Evolutionary conservation across 768 basidiomycete species (phyloP).

Genomic region (Lactarius psammicola): DNA sequence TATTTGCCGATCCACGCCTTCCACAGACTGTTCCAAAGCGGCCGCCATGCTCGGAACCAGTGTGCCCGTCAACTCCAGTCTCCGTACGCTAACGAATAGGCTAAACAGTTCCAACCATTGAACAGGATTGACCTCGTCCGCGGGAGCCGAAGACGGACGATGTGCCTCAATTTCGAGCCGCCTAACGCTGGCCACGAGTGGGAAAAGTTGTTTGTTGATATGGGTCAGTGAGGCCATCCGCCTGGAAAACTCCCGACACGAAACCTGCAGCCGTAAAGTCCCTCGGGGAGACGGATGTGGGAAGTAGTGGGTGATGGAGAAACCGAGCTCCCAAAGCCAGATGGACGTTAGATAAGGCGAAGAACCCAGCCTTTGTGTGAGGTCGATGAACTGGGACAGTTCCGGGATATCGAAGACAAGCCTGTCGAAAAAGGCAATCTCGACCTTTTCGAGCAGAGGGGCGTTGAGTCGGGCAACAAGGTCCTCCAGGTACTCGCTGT

Average conservation of each 20-base stretch:
- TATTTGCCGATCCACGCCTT: not conserved
- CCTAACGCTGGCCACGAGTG: not conserved
- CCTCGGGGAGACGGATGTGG: not conserved
- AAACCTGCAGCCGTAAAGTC: not conserved
- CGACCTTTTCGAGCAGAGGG: conserved; percentile 7
- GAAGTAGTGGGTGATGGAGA: conserved; percentile 14
- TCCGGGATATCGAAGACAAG: conserved; percentile 9
- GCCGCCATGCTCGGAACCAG: conserved; percentile 2
- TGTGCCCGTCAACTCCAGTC: conserved; percentile 8
- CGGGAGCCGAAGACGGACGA: not conserved
- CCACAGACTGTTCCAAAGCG: not conserved
- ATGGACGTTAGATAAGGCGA: conserved; percentile 10
- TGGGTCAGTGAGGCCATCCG: conserved; percentile 2
- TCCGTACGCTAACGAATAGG: conserved; percentile 10
- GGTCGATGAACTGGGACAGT: conserved; percentile 11
- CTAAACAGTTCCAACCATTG: conserved; percentile 14
- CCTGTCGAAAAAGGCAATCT: conserved; percentile 9
- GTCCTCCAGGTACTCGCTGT: conserved; percentile 14
- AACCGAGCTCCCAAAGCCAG: conserved; percentile 10
- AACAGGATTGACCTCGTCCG: not conserved
- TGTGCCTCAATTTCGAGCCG: conserved; percentile 10
- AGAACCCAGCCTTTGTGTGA: conserved; percentile 1
- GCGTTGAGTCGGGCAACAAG: conserved; percentile 16
- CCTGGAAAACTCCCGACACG: not conserved
- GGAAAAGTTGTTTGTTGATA: conserved; percentile 4